These are phyloP conservation scores for Leccinum insolens DNA, from an alignment of 1,284 basidiomycete genomes.

Conservation along the genomic window DNA sequence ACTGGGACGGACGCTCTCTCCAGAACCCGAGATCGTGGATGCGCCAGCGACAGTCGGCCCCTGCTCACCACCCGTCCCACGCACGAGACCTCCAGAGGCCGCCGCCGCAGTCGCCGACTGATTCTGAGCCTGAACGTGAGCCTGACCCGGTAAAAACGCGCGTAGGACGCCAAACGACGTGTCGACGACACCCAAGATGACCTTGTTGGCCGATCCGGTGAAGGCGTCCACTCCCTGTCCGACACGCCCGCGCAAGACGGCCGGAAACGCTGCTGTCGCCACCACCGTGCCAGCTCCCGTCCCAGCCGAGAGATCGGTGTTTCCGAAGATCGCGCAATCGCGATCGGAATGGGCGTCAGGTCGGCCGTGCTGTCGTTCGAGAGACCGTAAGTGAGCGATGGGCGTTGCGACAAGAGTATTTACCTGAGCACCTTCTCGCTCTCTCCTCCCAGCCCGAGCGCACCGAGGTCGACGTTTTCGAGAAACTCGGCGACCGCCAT, in stretches of 20 bases:
- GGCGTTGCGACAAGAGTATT: constrained; percentile 1
- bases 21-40: too few species aligned
- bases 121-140: not conserved
- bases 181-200: constrained; percentile 84
- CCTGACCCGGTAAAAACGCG: constrained; percentile 54
- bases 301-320: constrained; percentile 26
- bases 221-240: constrained; percentile 84
- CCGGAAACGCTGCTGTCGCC: not conserved
- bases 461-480: constrained; percentile 86
- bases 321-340: constrained; percentile 14
- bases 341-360: constrained; percentile 74
- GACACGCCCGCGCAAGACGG: constrained; percentile 66
- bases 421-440: constrained; percentile 62
- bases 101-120: not conserved
- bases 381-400: not conserved
- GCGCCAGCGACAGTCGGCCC: not conserved
- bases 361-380: constrained; percentile 60
- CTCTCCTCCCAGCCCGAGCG: constrained; percentile 76
- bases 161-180: constrained; percentile 81
- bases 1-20: constrained; percentile 36
- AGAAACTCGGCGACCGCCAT: constrained; percentile 94
- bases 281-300: not conserved
- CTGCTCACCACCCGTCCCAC: not conserved
- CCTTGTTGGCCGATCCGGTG: constrained; percentile 83
- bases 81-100: not conserved